Percentiles rank a stretch among this genome's conserved stretches.
Conservation (phyloP, 2,329 filamentous ascomycete genomes). For the Beauveria australis region DNA sequence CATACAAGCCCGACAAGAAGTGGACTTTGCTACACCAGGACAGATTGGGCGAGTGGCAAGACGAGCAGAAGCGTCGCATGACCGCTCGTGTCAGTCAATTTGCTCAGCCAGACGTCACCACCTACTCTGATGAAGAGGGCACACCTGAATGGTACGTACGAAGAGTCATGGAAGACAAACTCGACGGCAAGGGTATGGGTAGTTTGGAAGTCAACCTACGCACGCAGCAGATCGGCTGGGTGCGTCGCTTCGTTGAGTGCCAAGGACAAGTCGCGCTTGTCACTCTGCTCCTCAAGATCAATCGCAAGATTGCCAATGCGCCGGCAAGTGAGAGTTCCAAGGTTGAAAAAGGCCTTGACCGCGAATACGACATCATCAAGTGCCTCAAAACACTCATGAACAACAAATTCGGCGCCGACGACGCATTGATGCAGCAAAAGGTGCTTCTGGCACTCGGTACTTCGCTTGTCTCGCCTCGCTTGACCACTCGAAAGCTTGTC, state of each 20-base stretch:
- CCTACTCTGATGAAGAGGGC: constrained; percentile 84
- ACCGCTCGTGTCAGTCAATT: constrained; percentile 66
- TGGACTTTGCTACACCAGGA: constrained; percentile 97
- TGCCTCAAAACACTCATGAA: constrained; percentile 97
- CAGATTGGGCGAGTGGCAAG: constrained; percentile 84
- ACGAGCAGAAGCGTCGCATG: constrained; percentile 80
- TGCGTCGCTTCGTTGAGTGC: constrained; percentile 91
- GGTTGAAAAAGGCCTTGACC: constrained; percentile 72
- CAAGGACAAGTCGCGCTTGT: constrained; percentile 95
- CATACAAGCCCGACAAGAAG: constrained; percentile 89
- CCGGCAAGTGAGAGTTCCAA: constrained; percentile 53
- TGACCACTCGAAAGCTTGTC: constrained; percentile 88
- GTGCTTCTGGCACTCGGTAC: constrained; percentile 81
- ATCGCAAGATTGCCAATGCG: constrained; percentile 71
- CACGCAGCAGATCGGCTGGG: constrained; percentile 97
- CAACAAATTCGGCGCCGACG: constrained; percentile 97
- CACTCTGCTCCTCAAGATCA: constrained; percentile 88
- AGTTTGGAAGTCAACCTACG: constrained; percentile 90
- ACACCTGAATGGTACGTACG: constrained; percentile 98
- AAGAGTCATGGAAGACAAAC: constrained; percentile 91
- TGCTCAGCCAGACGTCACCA: constrained; percentile 60
- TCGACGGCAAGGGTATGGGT: constrained; percentile 83
- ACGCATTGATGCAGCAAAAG: constrained; percentile 83
- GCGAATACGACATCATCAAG: constrained; percentile 96
- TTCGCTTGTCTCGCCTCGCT: constrained; percentile 77